Evolutionary conservation across 176 grass and related monocot species (phyloP), one percentile per base, ranked within the genome.

Genomic region (Carex parvula): DNA sequence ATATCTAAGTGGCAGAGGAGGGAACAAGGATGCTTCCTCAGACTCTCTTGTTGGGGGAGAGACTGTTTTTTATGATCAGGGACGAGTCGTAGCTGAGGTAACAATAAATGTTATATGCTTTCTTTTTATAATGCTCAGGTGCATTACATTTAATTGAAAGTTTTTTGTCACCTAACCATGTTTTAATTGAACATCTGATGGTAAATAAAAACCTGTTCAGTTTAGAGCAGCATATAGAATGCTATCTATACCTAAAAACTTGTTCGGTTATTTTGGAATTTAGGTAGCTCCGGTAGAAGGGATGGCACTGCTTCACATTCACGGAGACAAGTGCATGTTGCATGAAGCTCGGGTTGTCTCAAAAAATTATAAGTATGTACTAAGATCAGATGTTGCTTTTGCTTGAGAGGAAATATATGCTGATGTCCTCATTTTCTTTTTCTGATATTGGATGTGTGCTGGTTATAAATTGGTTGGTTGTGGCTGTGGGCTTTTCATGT

Each of bases 61-160:
- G 72, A 98, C 92, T 53, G 92, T 98, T 37, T 98, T 98, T 87
- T 98, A 98, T 88, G 95, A 98, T 90, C 86, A 91, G 4, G 78
- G 89, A 72, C 87, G 84, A 81, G 59, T 98, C 73, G 92, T 93
- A 6, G 92, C 92, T 18, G 95, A 98, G 95, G 95, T 98, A 90
- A 70, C 44, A 85, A 12, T 54, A 18, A 69, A 29, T 52, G 12
- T 26, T 9, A 30, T 16, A 70, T 24, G 7, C n/a, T 12, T 30
- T 46, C 4, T 57, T 68, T 77, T 63, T 63, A 32, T 26, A 44
- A 30, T 39, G 79, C 18, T 75, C n/a, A 55, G 71, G 17, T 54
- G 12, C 71, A 16, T 54, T 46, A 54, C 22, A 35, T 35, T 35
- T 35, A 3, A 26, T 21, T 24, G 44, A 42, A 54, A 29, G 29